Percentiles rank a stretch among this genome's conserved stretches.
Conservation (phyloP, 495 filamentous ascomycete genomes). For the Collariella sp. region DNA sequence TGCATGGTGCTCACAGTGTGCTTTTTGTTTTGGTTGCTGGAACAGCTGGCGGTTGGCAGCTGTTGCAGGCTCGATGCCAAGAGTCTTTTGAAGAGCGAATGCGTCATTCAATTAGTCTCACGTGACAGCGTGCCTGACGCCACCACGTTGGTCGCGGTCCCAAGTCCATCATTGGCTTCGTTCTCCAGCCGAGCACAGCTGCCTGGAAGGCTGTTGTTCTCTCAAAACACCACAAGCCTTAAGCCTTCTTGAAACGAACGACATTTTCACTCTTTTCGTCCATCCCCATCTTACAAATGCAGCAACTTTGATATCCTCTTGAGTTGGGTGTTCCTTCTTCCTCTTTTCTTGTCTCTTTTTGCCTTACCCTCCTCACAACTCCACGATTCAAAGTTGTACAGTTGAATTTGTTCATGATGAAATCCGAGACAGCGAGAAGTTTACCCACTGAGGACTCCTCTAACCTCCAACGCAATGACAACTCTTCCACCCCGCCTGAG, state of each 20-base stretch:
- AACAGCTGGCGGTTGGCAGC: too few species aligned
- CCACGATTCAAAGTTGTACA: background rate
- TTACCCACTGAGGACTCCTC: background rate
- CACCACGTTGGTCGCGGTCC: background rate
- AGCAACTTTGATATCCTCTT: too few species aligned
- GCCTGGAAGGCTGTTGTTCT: background rate
- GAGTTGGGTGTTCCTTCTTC: too few species aligned
- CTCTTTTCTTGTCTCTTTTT: too few species aligned
- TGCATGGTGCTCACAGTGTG: too few species aligned
- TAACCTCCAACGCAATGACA: background rate
- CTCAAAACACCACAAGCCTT: background rate
- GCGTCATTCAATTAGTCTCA: conserved; percentile 4
- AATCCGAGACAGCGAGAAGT: background rate
- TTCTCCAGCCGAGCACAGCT: background rate
- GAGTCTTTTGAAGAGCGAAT: background rate
- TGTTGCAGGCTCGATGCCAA: too few species aligned
- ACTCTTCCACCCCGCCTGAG: background rate
- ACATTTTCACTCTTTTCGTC: too few species aligned
- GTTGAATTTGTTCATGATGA: background rate
- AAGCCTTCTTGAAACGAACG: too few species aligned
- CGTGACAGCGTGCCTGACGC: conserved; percentile 9
- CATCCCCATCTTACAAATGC: too few species aligned
- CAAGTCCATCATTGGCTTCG: background rate
- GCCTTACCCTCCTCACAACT: too few species aligned
- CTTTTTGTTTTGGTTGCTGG: too few species aligned